Evolutionary conservation across 805 yeast genomes (phyloP), one percentile per base, ranked within the genome.

Genomic region (Candida montana): DNA sequence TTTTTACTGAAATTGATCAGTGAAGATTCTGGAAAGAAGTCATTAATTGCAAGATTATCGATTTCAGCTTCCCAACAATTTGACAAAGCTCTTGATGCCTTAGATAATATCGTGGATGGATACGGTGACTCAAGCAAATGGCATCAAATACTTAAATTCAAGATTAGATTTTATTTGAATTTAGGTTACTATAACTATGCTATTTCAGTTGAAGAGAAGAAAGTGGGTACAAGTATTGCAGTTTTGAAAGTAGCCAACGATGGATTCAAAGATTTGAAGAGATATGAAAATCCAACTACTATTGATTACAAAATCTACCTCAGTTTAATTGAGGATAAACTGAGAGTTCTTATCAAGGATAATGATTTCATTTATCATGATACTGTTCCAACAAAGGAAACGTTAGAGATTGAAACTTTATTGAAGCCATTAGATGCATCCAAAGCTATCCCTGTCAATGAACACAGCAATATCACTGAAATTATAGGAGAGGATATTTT

Each of bases 311-410:
- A 60, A 17, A 46, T 52, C 2, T 55, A 62, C 31, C 58, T 62
- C 31, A 57, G 63, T 3, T 42, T 61, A 4, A 47, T 60, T 5
- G 71, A 68, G 15, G 61, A 59, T 13, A 67, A 70, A 37, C 47
- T 66, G 12, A 59, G 58, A 21, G 51, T 60, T 3, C 52, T 86
- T 51, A 79, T 74, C 20, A 88, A 84, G 50, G 98, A 91, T 56
- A 91, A 91, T 55, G 97, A 91, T 57, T 82, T 79, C 52, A 86
- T 91, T 29, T 91, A 86, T 57, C 95, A 93, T 61, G 91, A 83
- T 17, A 53, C 69, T 1, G 66, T 90, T 12, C 96, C 96, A 1
- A 66, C 75, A 4, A 62, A 63, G 24, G 75, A 75, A 18, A 62
- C 81, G 0, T 62, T 88, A 37, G 58, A 56, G 16, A 23, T 54